These are phyloP conservation scores for Fusarium acutatum DNA, from an alignment of 2,329 filamentous ascomycete species.

Conservation along the genomic window DNA sequence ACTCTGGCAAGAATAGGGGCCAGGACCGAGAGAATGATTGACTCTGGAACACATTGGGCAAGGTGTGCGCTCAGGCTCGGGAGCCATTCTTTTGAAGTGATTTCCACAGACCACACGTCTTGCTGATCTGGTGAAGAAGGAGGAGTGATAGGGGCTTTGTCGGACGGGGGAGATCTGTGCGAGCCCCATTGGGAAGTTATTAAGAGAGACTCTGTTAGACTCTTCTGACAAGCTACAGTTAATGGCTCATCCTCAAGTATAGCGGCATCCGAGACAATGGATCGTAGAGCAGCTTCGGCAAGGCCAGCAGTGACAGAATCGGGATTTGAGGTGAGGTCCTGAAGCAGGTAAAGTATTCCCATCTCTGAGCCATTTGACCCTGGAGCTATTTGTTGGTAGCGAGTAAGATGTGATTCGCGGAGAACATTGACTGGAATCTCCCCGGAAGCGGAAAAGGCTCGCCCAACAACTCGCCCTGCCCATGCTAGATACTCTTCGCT, in stretches of 20 bases:
- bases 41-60: constrained; percentile 64
- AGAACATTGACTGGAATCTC: constrained; percentile 68
- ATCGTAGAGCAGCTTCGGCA: constrained; percentile 67
- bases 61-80: constrained; percentile 69
- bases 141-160: constrained; percentile 41
- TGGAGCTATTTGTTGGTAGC: constrained; percentile 58
- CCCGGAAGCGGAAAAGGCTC: constrained; percentile 82
- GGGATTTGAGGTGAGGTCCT: constrained; percentile 67
- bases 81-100: constrained; percentile 66
- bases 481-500: constrained; percentile 80
- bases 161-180: constrained; percentile 65
- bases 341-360: constrained; percentile 69
- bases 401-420: constrained; percentile 64
- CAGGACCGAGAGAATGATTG: constrained; percentile 75
- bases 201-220: constrained; percentile 61
- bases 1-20: constrained; percentile 71
- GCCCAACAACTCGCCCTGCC: constrained; percentile 85
- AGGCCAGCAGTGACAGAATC: constrained; percentile 65
- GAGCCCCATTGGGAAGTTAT: constrained; percentile 65
- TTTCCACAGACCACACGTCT: constrained; percentile 45
- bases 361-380: constrained; percentile 67
- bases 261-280: constrained; percentile 63
- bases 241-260: constrained; percentile 57
- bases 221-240: constrained; percentile 59
- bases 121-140: constrained; percentile 21